Conservation (phyloP, 768 basidiomycete species). For the Phylloporus rhodoxanthus region DNA sequence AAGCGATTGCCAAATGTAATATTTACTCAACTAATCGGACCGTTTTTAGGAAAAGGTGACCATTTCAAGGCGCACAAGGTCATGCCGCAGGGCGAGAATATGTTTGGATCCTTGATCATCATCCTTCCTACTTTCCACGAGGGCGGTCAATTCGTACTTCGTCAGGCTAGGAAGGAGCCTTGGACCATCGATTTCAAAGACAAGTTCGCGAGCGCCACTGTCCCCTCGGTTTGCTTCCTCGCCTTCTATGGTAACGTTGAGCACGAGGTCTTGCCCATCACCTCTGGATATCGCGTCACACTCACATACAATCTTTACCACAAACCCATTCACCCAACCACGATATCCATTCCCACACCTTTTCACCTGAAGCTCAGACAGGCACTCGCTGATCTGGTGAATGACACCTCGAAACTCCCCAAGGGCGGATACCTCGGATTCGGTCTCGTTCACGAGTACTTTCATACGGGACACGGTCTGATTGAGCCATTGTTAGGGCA, state of each 20-base stretch:
- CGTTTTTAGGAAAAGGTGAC: constrained; percentile 26
- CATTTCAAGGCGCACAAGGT: constrained; percentile 51
- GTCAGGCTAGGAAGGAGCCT: constrained; percentile 28
- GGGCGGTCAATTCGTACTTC: constrained; percentile 40
- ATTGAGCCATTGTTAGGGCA: background rate
- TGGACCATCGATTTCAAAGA: constrained; percentile 36
- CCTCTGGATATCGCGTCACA: background rate
- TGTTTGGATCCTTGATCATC: constrained; percentile 49
- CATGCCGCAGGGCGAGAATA: constrained; percentile 37
- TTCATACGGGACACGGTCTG: background rate
- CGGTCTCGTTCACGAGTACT: constrained; percentile 11
- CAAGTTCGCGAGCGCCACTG: background rate
- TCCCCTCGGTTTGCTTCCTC: no score
- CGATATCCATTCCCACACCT: background rate
- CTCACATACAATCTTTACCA: constrained; percentile 37
- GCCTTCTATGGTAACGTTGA: no score
- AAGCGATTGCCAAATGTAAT: no score
- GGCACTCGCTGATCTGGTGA: background rate
- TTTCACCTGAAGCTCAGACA: background rate
- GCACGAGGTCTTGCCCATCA: no score
- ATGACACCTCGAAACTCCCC: background rate
- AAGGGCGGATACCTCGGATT: constrained; percentile 9
- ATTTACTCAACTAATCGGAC: constrained; percentile 5
- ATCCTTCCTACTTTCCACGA: constrained; percentile 42
- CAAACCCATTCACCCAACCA: background rate